phyloP scores from a whole-genome alignment of 78 protist genomes.

The Bigelowiella natans region DNA sequence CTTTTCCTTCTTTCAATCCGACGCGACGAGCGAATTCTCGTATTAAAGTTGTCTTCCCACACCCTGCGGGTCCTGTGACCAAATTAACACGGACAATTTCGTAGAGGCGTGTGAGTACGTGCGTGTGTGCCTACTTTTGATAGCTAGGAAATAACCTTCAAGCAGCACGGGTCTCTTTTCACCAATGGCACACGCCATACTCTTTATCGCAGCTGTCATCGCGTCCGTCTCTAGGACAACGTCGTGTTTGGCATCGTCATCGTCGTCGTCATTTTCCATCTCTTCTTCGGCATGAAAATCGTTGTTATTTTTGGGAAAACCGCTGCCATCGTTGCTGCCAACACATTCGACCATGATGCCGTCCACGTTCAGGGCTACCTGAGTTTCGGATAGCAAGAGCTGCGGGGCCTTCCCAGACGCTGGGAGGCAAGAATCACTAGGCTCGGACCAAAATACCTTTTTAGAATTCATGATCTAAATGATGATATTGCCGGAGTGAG shows the following conservation, averaged over 20 bases:
- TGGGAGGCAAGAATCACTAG: too few species aligned
- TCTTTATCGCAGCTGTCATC: background rate
- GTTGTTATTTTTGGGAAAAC: background rate
- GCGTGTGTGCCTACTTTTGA: too few species aligned
- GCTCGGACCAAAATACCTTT: too few species aligned
- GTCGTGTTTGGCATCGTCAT: background rate
- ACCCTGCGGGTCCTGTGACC: slow-evolving; percentile 9
- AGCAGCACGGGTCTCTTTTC: background rate
- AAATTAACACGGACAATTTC: too few species aligned
- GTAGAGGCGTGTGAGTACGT: too few species aligned
- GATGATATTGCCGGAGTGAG: too few species aligned
- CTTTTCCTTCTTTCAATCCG: background rate
- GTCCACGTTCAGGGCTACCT: too few species aligned
- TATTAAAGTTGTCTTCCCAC: background rate
- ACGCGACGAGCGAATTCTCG: background rate
- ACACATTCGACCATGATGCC: too few species aligned
- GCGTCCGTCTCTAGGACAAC: background rate
- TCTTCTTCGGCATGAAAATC: background rate
- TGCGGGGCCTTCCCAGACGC: too few species aligned
- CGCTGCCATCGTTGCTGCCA: background rate
- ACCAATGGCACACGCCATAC: background rate
- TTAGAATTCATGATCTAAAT: too few species aligned
- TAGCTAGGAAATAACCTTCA: too few species aligned
- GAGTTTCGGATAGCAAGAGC: too few species aligned
- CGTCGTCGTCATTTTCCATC: background rate